Percentiles rank a stretch among this genome's conserved stretches.
Conservation (phyloP, 306 rosid species). For the Vigna reflexopilosa region DNA sequence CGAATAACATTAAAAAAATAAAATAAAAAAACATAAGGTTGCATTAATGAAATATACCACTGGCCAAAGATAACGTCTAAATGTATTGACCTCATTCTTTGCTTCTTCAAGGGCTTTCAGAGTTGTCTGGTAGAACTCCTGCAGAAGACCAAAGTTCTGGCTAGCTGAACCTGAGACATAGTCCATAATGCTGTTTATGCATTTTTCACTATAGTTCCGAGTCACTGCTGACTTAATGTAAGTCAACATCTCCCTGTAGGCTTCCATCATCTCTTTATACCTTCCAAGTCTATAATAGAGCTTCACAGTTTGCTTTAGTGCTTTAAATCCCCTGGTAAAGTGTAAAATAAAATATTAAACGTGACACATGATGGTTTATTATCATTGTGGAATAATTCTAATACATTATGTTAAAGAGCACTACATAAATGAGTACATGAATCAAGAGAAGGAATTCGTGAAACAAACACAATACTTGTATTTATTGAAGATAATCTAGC, state of each 20-base stretch:
- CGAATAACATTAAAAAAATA: conserved; percentile 32
- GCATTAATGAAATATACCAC: conserved; percentile 17
- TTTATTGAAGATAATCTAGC: conserved; percentile 23
- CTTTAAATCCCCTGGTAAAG: conserved; percentile 89
- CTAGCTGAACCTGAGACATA: conserved; percentile 98
- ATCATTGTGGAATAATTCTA: conserved; percentile 15
- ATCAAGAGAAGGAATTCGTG: conserved; percentile 11
- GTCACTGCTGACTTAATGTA: conserved; percentile 97
- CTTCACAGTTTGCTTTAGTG: conserved; percentile 97
- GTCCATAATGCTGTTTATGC: conserved; percentile 98
- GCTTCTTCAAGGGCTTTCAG: conserved; percentile 97
- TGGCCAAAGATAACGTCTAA: conserved; percentile 31
- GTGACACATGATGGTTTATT: conserved; percentile 3
- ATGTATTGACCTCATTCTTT: conserved; percentile 80
- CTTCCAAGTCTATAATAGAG: conserved; percentile 88
- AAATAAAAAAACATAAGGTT: conserved; percentile 23
- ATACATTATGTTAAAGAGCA: conserved; percentile 14
- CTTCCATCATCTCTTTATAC: conserved; percentile 95
- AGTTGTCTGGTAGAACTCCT: conserved; percentile 96
- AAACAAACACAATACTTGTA: conserved; percentile 27
- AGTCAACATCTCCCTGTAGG: conserved; percentile 98
- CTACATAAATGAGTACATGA: conserved; percentile 12
- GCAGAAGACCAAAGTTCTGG: conserved; percentile 89
- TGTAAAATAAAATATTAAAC: conserved; percentile 34
- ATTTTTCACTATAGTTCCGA: conserved; percentile 92